Conservation (phyloP, 306 rosid genomes). For the Prunus davidiana region DNA sequence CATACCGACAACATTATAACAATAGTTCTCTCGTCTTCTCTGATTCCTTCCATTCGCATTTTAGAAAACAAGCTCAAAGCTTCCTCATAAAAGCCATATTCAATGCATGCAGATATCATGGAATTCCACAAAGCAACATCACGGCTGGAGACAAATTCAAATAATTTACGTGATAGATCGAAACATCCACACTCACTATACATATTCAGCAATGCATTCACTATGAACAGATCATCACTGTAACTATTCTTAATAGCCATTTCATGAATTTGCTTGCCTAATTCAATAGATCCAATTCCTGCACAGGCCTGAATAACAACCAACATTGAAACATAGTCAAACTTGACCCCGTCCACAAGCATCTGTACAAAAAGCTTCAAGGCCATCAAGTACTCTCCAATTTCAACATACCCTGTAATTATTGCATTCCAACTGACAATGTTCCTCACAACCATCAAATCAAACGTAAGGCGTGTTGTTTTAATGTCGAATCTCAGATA, state of each 20-base stretch:
- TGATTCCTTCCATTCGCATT: conserved; percentile 25
- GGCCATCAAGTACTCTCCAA: conserved; percentile 35
- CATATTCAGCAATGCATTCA: conserved; percentile 40
- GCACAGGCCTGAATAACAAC: conserved; percentile 40
- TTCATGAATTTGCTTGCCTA: conserved; percentile 46
- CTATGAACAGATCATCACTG: conserved; percentile 22
- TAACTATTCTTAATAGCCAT: conserved; percentile 37
- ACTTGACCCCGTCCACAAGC: conserved; percentile 31
- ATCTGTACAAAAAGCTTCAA: conserved; percentile 26
- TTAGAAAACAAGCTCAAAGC: conserved; percentile 27
- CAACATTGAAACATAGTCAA: conserved; percentile 36
- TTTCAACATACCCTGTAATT: conserved; percentile 35
- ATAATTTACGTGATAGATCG: conserved; percentile 25
- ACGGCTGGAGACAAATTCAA: conserved; percentile 19
- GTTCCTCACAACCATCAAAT: conserved; percentile 39
- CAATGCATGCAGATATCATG: conserved; percentile 32
- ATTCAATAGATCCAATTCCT: conserved; percentile 22
- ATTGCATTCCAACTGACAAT: conserved; percentile 45
- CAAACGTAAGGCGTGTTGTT: conserved; percentile 23
- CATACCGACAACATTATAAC: conserved; percentile 26
- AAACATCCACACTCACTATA: conserved; percentile 32
- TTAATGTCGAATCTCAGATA: conserved; percentile 32
- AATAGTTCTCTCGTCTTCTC: conserved; percentile 40
- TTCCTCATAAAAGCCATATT: conserved; percentile 30
- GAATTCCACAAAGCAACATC: conserved; percentile 57